Percentiles rank a stretch among this genome's conserved stretches.
Evolutionary conservation across 768 basidiomycete genomes (phyloP).

Genomic region (Pilatotrama ljubarskyi): DNA sequence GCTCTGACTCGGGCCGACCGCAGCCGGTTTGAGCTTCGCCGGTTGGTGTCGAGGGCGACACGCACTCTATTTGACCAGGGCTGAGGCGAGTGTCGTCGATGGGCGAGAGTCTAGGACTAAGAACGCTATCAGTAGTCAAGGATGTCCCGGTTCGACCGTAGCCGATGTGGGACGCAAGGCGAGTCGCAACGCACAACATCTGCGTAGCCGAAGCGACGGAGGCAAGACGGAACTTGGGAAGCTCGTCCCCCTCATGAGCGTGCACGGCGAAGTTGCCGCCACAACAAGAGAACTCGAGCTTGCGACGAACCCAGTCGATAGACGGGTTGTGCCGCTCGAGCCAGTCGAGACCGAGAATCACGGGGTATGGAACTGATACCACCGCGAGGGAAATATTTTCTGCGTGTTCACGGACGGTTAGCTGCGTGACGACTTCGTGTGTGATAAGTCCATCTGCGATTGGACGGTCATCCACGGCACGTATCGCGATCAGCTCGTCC

Average conservation of each 20-base stretch:
- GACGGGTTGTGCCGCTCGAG: constrained; percentile 37
- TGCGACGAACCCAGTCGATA: constrained; percentile 35
- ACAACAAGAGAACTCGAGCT: constrained; percentile 30
- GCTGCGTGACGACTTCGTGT: constrained; percentile 34
- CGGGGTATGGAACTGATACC: constrained; percentile 35
- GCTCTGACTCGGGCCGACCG: no score
- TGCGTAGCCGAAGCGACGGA: no score
- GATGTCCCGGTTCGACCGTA: neutral
- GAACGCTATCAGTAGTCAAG: neutral
- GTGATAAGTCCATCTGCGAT: constrained; percentile 42
- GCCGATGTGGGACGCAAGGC: constrained; percentile 1
- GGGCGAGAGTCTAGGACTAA: neutral
- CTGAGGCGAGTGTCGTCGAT: neutral
- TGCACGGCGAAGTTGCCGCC: neutral
- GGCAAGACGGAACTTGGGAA: no score
- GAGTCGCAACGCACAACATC: no score
- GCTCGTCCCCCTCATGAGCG: neutral
- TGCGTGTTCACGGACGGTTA: constrained; percentile 28
- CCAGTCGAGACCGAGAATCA: constrained; percentile 42
- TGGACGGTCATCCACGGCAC: constrained; percentile 39
- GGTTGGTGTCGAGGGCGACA: neutral
- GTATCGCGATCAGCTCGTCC: constrained; percentile 36
- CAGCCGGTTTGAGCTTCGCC: constrained; percentile 1
- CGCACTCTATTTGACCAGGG: constrained; percentile 2
- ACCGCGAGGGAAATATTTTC: constrained; percentile 33